Conservation (phyloP, 2,329 filamentous ascomycete species). For the Aspergillus nomiae region DNA sequence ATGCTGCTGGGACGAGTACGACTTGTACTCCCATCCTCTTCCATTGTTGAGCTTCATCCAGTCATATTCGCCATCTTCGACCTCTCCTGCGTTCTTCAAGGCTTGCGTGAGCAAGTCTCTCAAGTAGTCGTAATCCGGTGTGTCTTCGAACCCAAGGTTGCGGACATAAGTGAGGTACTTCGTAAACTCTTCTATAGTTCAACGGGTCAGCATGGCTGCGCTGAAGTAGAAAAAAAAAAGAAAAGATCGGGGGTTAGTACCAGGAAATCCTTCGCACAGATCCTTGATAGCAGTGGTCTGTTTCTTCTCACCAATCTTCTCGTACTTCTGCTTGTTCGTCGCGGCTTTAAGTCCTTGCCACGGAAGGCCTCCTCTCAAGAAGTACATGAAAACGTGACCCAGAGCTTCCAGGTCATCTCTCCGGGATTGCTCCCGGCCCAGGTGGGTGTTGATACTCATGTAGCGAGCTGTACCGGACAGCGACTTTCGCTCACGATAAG, state of each 20-base stretch:
- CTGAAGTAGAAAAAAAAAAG: background rate
- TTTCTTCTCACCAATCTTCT: conserved; percentile 99
- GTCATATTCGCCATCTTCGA: conserved; percentile 98
- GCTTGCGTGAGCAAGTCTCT: conserved; percentile 95
- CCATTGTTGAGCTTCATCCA: conserved; percentile 98
- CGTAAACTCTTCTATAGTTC: conserved; percentile 77
- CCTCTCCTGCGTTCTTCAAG: conserved; percentile 88
- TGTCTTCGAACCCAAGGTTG: conserved; percentile 97
- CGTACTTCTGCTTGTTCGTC: conserved; percentile 94
- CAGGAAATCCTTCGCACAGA: conserved; percentile 90
- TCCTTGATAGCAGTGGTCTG: conserved; percentile 97
- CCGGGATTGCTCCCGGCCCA: conserved; percentile 93
- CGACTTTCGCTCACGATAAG: conserved; percentile 95
- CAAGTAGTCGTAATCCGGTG: conserved; percentile 96
- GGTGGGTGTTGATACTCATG: conserved; percentile 99
- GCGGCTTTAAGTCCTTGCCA: conserved; percentile 71
- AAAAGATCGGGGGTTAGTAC: conserved; percentile 41
- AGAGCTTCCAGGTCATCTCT: conserved; percentile 91
- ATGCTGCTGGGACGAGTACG: conserved; percentile 70
- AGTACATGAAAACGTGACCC: conserved; percentile 71
- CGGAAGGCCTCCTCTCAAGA: conserved; percentile 65
- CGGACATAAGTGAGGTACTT: conserved; percentile 97
- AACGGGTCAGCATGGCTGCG: conserved; percentile 33
- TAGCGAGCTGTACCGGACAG: conserved; percentile 95
- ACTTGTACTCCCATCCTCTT: conserved; percentile 87